These are phyloP conservation scores for Calonectria pteridis DNA, from an alignment of 2,329 filamentous ascomycete genomes.

Conservation along the genomic window DNA sequence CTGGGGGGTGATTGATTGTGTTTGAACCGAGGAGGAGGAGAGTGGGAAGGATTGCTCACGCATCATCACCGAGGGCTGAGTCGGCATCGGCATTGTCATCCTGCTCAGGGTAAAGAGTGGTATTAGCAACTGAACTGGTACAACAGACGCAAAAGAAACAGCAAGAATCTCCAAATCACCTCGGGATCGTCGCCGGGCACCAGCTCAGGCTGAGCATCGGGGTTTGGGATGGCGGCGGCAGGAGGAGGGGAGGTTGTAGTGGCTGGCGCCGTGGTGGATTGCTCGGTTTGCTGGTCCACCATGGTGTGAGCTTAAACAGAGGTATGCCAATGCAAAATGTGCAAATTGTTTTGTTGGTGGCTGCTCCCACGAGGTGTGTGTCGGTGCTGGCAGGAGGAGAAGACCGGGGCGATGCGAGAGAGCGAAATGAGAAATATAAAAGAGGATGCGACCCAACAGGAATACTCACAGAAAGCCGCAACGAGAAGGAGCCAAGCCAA, in stretches of 20 bases:
- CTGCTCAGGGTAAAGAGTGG: constrained; percentile 7
- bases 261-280: constrained; percentile 9
- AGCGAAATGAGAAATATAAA: background rate
- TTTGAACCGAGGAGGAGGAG: background rate
- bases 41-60: constrained; percentile 26
- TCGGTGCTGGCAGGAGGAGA: background rate
- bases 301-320: background rate
- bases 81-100: constrained; percentile 35
- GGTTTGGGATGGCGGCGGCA: constrained; percentile 13
- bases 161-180: constrained; percentile 11
- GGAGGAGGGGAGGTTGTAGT: background rate
- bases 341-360: background rate
- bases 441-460: background rate
- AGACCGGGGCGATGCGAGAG: too few relatives aligned
- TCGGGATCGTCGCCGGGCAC: constrained; percentile 37
- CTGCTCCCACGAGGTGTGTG: background rate
- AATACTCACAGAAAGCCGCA: background rate
- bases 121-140: constrained; percentile 8
- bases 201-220: constrained; percentile 35
- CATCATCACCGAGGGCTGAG: constrained; percentile 38
- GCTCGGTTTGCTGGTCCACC: background rate
- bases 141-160: background rate
- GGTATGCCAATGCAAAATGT: background rate
- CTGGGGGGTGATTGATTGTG: background rate
- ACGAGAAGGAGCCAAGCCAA: too few relatives aligned